phyloP scores from a whole-genome alignment of 805 yeast species.

The Torulaspora quercuum region DNA sequence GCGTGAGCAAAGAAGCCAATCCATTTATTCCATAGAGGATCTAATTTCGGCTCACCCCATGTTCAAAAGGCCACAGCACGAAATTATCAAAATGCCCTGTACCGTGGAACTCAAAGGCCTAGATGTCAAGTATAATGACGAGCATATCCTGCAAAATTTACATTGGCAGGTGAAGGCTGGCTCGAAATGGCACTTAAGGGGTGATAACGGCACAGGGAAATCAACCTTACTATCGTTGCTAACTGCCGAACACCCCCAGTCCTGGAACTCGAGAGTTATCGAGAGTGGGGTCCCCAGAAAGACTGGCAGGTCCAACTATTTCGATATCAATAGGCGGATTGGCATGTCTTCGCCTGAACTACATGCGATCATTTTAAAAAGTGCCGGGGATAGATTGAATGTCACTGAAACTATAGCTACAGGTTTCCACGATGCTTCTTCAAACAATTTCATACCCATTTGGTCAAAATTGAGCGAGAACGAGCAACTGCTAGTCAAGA shows the following conservation, averaged over 20 bases:
- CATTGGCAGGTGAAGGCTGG: slow-evolving; percentile 66
- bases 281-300: slow-evolving; percentile 59
- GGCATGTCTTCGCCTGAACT: slow-evolving; percentile 91
- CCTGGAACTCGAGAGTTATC: slow-evolving; percentile 76
- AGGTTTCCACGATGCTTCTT: slow-evolving; percentile 64
- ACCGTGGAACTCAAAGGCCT: slow-evolving; percentile 58
- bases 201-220: slow-evolving; percentile 91
- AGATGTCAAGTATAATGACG: slow-evolving; percentile 61
- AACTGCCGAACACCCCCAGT: slow-evolving; percentile 95
- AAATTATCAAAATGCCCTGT: slow-evolving; percentile 16
- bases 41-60: slow-evolving; percentile 27
- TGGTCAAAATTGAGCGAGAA: slow-evolving; percentile 35
- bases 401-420: slow-evolving; percentile 60
- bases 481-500: slow-evolving; percentile 41
- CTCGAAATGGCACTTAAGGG: slow-evolving; percentile 84
- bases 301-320: slow-evolving; percentile 73
- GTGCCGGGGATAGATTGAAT: slow-evolving; percentile 39
- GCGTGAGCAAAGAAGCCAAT: not conserved
- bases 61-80: slow-evolving; percentile 16
- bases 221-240: slow-evolving; percentile 80
- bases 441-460: slow-evolving; percentile 51
- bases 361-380: slow-evolving; percentile 75
- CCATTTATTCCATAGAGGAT: slow-evolving; percentile 18
- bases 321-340: slow-evolving; percentile 70
- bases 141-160: slow-evolving; percentile 55